A percentile compares a stretch with the other conserved stretches of the same genome.
phyloP scores from a whole-genome alignment of 495 filamentous ascomycete genomes.

The Hamigera avellanea region DNA sequence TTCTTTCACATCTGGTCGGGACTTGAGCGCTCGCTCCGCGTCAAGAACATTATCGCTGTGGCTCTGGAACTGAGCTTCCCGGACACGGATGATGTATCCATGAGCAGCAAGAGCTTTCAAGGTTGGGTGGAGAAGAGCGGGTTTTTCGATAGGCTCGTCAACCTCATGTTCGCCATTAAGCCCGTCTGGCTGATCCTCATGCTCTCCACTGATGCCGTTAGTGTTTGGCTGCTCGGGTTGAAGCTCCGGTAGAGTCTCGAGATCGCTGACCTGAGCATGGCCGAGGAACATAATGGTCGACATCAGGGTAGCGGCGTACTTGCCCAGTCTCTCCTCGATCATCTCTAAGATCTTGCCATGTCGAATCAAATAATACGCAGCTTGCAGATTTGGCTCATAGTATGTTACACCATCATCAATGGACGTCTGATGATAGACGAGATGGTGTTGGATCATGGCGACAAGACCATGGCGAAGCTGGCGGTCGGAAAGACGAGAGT shows the following conservation, averaged over 20 bases:
- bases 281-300: conserved; percentile 66
- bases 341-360: conserved; percentile 72
- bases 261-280: conserved; percentile 60
- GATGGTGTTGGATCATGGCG: conserved; percentile 78
- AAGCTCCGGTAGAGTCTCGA: conserved; percentile 38
- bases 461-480: conserved; percentile 68
- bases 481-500: conserved; percentile 53
- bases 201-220: conserved; percentile 5
- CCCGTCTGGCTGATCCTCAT: conserved; percentile 6
- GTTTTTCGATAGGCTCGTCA: conserved; percentile 5
- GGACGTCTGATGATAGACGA: conserved; percentile 65
- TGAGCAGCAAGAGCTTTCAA: conserved; percentile 34
- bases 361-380: conserved; percentile 69
- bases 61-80: conserved; percentile 40
- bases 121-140: conserved; percentile 28
- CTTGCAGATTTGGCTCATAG: conserved; percentile 67
- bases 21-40: conserved; percentile 27
- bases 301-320: conserved; percentile 56
- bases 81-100: conserved; percentile 37
- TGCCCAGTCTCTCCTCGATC: conserved; percentile 57
- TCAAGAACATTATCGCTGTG: conserved; percentile 37
- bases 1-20: conserved; percentile 25
- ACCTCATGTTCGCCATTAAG: conserved; percentile 13
- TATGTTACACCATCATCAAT: conserved; percentile 48
- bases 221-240: conserved; percentile 11